Evolutionary conservation across 345 rosid species (phyloP), one percentile per base, ranked within the genome.

Genomic region (Hibiscus syriacus): DNA sequence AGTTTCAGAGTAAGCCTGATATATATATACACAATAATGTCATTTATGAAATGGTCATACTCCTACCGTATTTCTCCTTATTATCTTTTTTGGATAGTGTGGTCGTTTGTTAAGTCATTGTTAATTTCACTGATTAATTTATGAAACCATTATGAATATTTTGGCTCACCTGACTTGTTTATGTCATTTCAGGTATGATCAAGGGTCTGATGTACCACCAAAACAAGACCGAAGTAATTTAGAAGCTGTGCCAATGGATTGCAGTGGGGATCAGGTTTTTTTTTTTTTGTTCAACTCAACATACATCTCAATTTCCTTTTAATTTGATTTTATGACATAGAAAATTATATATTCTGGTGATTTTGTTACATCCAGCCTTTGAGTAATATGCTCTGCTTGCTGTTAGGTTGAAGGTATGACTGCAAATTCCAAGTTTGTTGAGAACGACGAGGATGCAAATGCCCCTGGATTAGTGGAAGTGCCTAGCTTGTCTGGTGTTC

Each of bases 401-500:
- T 32, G 68, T 55, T 81, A 92, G 97, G 73, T 74, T 72, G 90
- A 76, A 72, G 83, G 65, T 75, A 72, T 69, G 48, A 69, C 30
- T 64, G 71, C 76, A 74, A 65, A 70, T 76, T 79, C 83, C 74
- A 90, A 88, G 73, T 62, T 64, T 55, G 13, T 62, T 5, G 98
- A 86, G 75, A 83, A 83, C 78, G 96, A 95, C 27, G 89, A 89
- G 79, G 99, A 96, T 76, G 93, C 93, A 54, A 80, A 81, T 67
- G 89, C 98, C 67, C 98, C 99, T 71, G 92, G 94, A 71, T 74
- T 91, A 76, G 80, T 80, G 57, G 86, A 87, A 80, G 95, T 84
- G 81, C 84, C 92, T 69, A 86, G 86, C 73, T 66, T 77, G 72
- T 83, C 87, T 45, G 80, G 75, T 78, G 84, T 80, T 72, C 81